These are phyloP conservation scores for Pseudogymnoascus destructans DNA, from an alignment of 2,329 filamentous ascomycete species.

Conservation along the genomic window DNA sequence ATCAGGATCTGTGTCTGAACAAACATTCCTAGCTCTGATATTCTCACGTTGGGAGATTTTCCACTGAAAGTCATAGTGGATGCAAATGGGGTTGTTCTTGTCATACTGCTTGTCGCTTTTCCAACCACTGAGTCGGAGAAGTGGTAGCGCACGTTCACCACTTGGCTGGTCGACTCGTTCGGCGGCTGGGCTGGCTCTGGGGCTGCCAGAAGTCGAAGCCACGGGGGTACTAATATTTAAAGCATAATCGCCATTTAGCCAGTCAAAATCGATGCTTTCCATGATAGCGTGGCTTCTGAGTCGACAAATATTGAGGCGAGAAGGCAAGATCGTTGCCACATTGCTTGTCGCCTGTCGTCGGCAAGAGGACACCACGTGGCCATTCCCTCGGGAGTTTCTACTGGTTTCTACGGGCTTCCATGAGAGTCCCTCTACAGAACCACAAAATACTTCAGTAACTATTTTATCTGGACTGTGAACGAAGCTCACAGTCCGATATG, in stretches of 20 bases:
- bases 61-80: constrained; percentile 19
- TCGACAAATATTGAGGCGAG: background rate
- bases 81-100: constrained; percentile 15
- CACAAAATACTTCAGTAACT: background rate
- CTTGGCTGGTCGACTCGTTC: constrained; percentile 13
- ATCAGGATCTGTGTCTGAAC: constrained; percentile 14
- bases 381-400: background rate
- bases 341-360: background rate
- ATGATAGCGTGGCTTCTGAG: constrained; percentile 10
- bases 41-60: constrained; percentile 18
- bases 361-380: background rate
- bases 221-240: background rate
- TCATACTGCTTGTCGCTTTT: constrained; percentile 16
- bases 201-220: background rate
- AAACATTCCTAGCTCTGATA: constrained; percentile 17
- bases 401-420: background rate
- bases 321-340: background rate
- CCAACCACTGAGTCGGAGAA: constrained; percentile 16
- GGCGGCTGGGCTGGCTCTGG: constrained; percentile 2
- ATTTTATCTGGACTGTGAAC: background rate
- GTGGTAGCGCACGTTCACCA: constrained; percentile 14
- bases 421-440: background rate
- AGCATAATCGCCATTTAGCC: constrained; percentile 4
- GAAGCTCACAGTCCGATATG: background rate
- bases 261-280: constrained; percentile 10